Evolutionary conservation across 352 stramenopile genomes (phyloP).

Genomic region (Phytophthora crassamura): DNA sequence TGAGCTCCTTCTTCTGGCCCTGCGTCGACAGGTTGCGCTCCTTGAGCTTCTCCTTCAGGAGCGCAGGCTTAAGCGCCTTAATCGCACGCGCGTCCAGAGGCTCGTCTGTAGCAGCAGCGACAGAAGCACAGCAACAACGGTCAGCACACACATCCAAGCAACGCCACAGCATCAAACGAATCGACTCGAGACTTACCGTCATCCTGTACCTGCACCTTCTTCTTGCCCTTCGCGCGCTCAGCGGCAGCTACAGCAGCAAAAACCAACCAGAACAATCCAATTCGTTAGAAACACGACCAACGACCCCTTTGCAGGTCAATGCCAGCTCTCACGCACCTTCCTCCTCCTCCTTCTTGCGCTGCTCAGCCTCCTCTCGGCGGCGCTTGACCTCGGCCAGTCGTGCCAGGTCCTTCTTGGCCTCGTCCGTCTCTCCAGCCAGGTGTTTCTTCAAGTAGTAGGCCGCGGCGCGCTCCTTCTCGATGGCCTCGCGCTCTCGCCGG

Average conservation of each 20-base stretch:
- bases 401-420: constrained; percentile 87
- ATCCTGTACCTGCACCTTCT: constrained; percentile 67
- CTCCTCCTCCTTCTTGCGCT: constrained; percentile 85
- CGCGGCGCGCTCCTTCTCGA: constrained; percentile 83
- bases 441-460: constrained; percentile 87
- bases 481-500: constrained; percentile 84
- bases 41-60: constrained; percentile 92
- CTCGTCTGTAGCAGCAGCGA: constrained; percentile 53
- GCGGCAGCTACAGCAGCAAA: constrained; percentile 44
- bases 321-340: constrained; percentile 43
- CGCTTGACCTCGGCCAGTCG: constrained; percentile 81
- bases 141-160: constrained; percentile 4
- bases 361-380: constrained; percentile 81
- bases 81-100: constrained; percentile 83
- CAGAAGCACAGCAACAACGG: neutral
- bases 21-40: constrained; percentile 83
- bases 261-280: constrained; percentile 10
- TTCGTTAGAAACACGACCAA: neutral
- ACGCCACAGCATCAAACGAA: too few species aligned
- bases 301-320: too few species aligned
- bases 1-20: constrained; percentile 90
- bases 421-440: constrained; percentile 85
- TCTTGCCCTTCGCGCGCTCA: constrained; percentile 69
- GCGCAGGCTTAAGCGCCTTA: constrained; percentile 86
- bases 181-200: constrained; percentile 49